phyloP scores from a whole-genome alignment of 768 basidiomycete genomes.

The Tulasnella sp. region DNA sequence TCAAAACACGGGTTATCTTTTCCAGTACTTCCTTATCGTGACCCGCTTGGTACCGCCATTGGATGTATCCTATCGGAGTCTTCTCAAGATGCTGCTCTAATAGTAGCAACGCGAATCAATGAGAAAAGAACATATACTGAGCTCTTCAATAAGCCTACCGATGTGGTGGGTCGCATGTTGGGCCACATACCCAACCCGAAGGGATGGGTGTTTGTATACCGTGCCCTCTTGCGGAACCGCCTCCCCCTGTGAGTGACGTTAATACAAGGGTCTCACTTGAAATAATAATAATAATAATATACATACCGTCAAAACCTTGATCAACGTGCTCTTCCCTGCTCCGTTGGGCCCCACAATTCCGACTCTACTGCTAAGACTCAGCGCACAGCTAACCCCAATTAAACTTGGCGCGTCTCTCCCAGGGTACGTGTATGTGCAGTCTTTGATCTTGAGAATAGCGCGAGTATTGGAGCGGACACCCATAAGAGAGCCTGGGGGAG shows the following conservation, averaged over 20 bases:
- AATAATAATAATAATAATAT: conserved; percentile 66
- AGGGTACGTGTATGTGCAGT: conserved; percentile 93
- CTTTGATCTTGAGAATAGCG: conserved; percentile 86
- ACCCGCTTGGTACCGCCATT: conserved; percentile 99
- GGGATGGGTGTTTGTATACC: conserved; percentile 89
- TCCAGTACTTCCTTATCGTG: conserved; percentile 93
- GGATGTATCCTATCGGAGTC: conserved; percentile 93
- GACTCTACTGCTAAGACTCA: conserved; percentile 67
- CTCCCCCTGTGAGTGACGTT: conserved; percentile 59
- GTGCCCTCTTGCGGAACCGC: conserved; percentile 84
- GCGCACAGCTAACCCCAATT: conserved; percentile 81
- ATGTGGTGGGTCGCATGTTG: conserved; percentile 98
- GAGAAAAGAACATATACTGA: background rate
- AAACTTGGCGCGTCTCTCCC: conserved; percentile 76
- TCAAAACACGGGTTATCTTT: conserved; percentile 85
- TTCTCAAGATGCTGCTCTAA: conserved; percentile 90
- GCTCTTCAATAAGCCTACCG: conserved; percentile 42
- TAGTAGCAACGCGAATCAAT: background rate
- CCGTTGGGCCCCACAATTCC: conserved; percentile 94
- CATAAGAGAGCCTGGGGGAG: conserved; percentile 92
- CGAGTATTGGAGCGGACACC: conserved; percentile 94
- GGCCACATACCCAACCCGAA: conserved; percentile 94
- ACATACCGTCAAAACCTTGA: conserved; percentile 89
- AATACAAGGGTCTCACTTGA: background rate
- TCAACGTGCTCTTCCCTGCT: conserved; percentile 95